Percentiles rank a stretch among this genome's conserved stretches.
phyloP scores from a whole-genome alignment of 2,329 filamentous ascomycete species.

The Zymoseptoria pseudotritici region DNA sequence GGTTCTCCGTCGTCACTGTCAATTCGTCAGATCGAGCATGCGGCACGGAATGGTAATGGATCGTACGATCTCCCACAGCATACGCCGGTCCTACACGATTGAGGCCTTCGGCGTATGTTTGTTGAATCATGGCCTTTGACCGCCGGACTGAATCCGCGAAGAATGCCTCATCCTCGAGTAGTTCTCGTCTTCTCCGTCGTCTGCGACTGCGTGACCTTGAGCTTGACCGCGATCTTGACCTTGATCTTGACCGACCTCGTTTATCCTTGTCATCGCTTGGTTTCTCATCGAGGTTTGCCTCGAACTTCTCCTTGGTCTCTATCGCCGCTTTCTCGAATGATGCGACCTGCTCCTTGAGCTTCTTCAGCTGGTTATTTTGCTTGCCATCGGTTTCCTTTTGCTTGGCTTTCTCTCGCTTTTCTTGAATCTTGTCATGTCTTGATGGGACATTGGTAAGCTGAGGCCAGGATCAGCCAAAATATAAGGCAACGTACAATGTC shows the following conservation, averaged over 20 bases:
- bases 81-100: slow-evolving; percentile 30
- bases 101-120: slow-evolving; percentile 16
- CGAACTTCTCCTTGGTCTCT: slow-evolving; percentile 1
- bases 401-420: slow-evolving; percentile 28
- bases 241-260: slow-evolving; percentile 6
- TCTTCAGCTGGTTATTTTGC: slow-evolving; percentile 19
- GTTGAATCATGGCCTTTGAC: slow-evolving; percentile 17
- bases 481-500: slow-evolving; percentile 21
- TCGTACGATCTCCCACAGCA: slow-evolving; percentile 33
- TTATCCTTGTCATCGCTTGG: slow-evolving; percentile 7
- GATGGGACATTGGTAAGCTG: background rate
- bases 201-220: slow-evolving; percentile 7
- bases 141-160: slow-evolving; percentile 2
- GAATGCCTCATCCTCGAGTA: background rate
- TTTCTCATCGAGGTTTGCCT: slow-evolving; percentile 7
- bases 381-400: slow-evolving; percentile 23
- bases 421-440: slow-evolving; percentile 32
- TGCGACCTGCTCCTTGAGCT: slow-evolving; percentile 19
- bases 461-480: background rate
- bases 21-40: slow-evolving; percentile 9
- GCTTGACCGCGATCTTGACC: slow-evolving; percentile 11
- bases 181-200: slow-evolving; percentile 3
- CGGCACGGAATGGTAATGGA: background rate
- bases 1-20: slow-evolving; percentile 35
- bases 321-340: slow-evolving; percentile 9